A percentile compares a stretch with the other conserved stretches of the same genome.
Conservation (phyloP, 495 filamentous ascomycete species). For the Penicillium cataractarum region DNA sequence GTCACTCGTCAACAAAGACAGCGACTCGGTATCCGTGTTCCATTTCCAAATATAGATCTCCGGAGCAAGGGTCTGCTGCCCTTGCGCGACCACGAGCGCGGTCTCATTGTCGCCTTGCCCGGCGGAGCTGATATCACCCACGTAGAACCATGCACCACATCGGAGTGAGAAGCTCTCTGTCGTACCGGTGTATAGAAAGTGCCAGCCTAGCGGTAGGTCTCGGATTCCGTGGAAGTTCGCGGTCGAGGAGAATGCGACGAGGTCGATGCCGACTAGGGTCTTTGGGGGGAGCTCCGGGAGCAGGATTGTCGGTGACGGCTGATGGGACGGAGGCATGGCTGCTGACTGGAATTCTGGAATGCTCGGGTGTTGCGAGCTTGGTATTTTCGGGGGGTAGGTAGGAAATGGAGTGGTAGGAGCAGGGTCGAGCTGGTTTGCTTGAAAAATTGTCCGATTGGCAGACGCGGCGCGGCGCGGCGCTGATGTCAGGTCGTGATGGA, state of each 20-base stretch:
- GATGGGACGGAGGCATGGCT: slow-evolving; percentile 27
- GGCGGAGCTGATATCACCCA: slow-evolving; percentile 38
- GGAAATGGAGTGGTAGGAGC: not conserved
- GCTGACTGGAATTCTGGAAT: not conserved
- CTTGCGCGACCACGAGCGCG: slow-evolving; percentile 18
- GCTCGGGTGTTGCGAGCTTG: not conserved
- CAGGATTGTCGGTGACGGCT: slow-evolving; percentile 50
- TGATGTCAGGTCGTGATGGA: slow-evolving; percentile 10
- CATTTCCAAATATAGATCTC: slow-evolving; percentile 54
- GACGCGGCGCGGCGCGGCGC: slow-evolving; percentile 3
- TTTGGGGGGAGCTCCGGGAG: slow-evolving; percentile 51
- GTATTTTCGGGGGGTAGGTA: not conserved
- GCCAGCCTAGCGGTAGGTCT: slow-evolving; percentile 58
- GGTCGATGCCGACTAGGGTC: slow-evolving; percentile 56
- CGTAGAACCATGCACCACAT: slow-evolving; percentile 64
- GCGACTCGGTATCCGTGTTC: slow-evolving; percentile 39
- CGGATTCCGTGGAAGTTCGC: slow-evolving; percentile 63
- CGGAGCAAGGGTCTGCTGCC: slow-evolving; percentile 4
- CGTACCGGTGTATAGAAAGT: slow-evolving; percentile 64
- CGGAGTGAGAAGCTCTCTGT: slow-evolving; percentile 59
- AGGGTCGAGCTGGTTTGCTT: slow-evolving; percentile 3
- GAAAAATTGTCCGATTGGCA: slow-evolving; percentile 7
- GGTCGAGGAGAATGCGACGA: slow-evolving; percentile 57
- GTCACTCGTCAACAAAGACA: slow-evolving; percentile 29
- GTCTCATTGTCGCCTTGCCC: slow-evolving; percentile 19